Conservation (phyloP, 768 basidiomycete species). For the Hygrocybe punicea region DNA sequence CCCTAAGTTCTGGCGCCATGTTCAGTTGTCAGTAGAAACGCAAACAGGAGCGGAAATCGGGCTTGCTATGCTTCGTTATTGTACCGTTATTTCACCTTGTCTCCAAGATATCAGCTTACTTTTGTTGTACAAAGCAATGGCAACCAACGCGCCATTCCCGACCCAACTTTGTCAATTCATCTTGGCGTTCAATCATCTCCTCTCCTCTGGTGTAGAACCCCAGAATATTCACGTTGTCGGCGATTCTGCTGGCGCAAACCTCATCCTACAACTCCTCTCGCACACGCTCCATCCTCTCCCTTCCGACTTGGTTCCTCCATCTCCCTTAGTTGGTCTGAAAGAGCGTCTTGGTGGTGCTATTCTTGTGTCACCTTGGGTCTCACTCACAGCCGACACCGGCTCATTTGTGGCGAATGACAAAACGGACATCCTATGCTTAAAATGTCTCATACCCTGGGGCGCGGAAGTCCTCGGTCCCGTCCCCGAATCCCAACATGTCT, state of each 20-base stretch:
- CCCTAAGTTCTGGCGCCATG: conserved; percentile 30
- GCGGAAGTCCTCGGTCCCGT: conserved; percentile 12
- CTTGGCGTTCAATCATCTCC: conserved; percentile 32
- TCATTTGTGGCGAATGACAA: conserved; percentile 10
- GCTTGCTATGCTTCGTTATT: neutral
- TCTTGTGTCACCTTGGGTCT: conserved; percentile 34
- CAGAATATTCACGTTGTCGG: conserved; percentile 34
- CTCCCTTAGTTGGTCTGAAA: conserved; percentile 7
- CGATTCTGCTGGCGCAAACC: conserved; percentile 42
- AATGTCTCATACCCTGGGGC: conserved; percentile 19
- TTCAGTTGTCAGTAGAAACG: conserved; percentile 24
- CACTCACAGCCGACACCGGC: conserved; percentile 15
- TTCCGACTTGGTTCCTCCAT: conserved; percentile 22
- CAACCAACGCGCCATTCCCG: conserved; percentile 34
- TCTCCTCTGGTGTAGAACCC: conserved; percentile 29
- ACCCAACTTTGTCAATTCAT: conserved; percentile 32
- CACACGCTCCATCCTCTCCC: conserved; percentile 36
- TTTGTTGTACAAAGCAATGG: conserved; percentile 29
- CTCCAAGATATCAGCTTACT: no score
- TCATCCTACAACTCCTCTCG: conserved; percentile 36
- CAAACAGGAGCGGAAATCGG: conserved; percentile 24
- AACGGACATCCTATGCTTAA: conserved; percentile 22
- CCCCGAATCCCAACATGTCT: conserved; percentile 14
- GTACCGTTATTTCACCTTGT: no score
- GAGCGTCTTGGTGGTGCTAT: conserved; percentile 30